These are phyloP conservation scores for Didymellaceae sp. DNA, from an alignment of 2,329 filamentous ascomycete genomes.

Conservation along the genomic window DNA sequence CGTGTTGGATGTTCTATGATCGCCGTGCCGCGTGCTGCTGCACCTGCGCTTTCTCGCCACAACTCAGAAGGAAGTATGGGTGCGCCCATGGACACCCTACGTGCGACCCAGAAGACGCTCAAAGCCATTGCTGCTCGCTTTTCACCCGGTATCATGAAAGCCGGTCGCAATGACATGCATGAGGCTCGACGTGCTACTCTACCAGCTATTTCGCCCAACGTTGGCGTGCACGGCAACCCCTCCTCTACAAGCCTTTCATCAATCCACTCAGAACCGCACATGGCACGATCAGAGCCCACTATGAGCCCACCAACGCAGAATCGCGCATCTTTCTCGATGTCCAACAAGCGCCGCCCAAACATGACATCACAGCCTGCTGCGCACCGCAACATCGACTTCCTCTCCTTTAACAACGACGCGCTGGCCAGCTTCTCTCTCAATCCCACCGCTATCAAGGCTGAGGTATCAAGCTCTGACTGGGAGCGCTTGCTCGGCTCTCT, in stretches of 20 bases:
- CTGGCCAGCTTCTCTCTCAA: constrained; percentile 38
- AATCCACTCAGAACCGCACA: constrained; percentile 53
- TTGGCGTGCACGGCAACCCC: constrained; percentile 51
- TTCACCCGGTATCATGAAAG: constrained; percentile 41
- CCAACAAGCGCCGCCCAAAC: constrained; percentile 46
- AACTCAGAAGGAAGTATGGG: constrained; percentile 51
- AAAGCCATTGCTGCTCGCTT: constrained; percentile 58
- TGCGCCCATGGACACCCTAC: constrained; percentile 47
- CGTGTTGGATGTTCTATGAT: constrained; percentile 56
- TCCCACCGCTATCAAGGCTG: constrained; percentile 49
- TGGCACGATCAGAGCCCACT: constrained; percentile 56
- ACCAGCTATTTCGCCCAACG: constrained; percentile 52
- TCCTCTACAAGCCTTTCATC: constrained; percentile 60
- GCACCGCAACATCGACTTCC: constrained; percentile 55
- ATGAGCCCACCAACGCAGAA: constrained; percentile 49
- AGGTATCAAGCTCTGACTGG: constrained; percentile 75
- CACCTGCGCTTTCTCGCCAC: constrained; percentile 53
- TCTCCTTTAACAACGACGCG: constrained; percentile 54
- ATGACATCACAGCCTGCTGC: constrained; percentile 26
- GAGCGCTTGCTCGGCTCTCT: constrained; percentile 80
- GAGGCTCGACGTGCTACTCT: constrained; percentile 53
- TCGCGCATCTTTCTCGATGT: constrained; percentile 41
- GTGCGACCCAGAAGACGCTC: constrained; percentile 55
- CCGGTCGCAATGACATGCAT: constrained; percentile 30
- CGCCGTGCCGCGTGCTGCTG: constrained; percentile 44